A percentile compares a stretch with the other conserved stretches of the same genome.
Conservation (phyloP, 164 flowering plant genomes). For the Macadamia tetraphylla region DNA sequence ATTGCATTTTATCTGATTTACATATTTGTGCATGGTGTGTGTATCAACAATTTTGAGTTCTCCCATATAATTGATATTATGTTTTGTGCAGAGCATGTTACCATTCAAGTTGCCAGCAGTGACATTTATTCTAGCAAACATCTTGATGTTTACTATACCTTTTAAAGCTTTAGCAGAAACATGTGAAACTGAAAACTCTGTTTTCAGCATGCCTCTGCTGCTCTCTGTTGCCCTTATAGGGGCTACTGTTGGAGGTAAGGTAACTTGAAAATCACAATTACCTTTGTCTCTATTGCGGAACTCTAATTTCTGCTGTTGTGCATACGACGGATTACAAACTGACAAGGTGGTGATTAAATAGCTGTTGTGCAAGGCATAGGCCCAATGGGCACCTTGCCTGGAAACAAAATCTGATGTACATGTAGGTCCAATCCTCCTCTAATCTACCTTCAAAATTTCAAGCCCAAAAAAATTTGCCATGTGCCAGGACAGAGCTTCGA, state of each 20-base stretch:
- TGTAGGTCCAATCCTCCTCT: too few relatives aligned
- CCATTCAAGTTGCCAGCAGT: slow-evolving; percentile 19
- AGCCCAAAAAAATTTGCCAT: too few relatives aligned
- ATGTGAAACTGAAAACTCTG: slow-evolving; percentile 59
- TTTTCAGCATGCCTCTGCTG: slow-evolving; percentile 71
- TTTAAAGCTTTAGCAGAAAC: slow-evolving; percentile 81
- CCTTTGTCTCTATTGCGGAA: not conserved
- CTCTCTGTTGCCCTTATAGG: slow-evolving; percentile 73
- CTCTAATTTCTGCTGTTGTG: too few relatives aligned
- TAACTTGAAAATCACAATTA: slow-evolving; percentile 2
- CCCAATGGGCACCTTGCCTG: too few relatives aligned
- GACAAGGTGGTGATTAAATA: too few relatives aligned
- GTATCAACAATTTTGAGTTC: not conserved
- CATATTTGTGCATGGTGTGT: too few relatives aligned
- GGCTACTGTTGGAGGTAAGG: slow-evolving; percentile 83
- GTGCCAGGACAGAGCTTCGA: too few relatives aligned
- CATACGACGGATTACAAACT: too few relatives aligned
- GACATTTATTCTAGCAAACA: slow-evolving; percentile 36
- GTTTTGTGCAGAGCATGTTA: slow-evolving; percentile 29
- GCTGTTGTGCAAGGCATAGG: too few relatives aligned
- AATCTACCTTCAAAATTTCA: too few relatives aligned
- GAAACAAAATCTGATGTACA: too few relatives aligned
- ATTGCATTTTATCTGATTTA: too few relatives aligned
- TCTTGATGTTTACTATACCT: slow-evolving; percentile 50
- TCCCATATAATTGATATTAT: slow-evolving; percentile 2